These are phyloP conservation scores for Auricularia sp. DNA, from an alignment of 768 basidiomycete genomes.

Conservation along the genomic window DNA sequence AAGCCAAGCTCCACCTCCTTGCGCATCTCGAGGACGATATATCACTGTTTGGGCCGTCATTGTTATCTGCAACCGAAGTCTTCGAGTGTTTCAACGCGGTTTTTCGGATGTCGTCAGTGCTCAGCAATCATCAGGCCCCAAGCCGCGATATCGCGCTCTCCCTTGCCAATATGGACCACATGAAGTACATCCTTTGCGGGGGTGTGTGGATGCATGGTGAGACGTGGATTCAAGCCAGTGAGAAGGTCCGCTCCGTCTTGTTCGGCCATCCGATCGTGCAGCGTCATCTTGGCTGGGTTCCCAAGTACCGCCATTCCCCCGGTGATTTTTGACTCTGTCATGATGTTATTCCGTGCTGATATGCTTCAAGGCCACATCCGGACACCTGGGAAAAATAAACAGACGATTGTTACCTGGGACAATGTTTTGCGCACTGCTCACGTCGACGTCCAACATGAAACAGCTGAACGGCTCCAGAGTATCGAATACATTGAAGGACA, in stretches of 20 bases:
- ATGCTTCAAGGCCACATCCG: too few species aligned
- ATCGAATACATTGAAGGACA: neutral
- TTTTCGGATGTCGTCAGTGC: slow-evolving; percentile 1
- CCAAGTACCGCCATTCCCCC: neutral
- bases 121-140: neutral
- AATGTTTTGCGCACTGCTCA: neutral
- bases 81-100: slow-evolving; percentile 2
- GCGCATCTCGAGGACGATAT: neutral
- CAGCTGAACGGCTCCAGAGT: neutral
- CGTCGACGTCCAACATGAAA: too few species aligned
- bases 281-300: neutral
- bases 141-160: neutral
- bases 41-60: neutral
- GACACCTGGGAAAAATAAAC: neutral
- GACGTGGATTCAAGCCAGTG: neutral
- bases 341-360: neutral
- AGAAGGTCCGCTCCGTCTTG: neutral
- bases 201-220: neutral
- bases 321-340: neutral
- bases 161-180: neutral
- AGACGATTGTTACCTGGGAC: neutral
- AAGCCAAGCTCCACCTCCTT: neutral
- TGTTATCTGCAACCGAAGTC: neutral
- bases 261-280: neutral
- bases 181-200: neutral